These are phyloP conservation scores for Fusarium pseudograminearum DNA, from an alignment of 2,329 filamentous ascomycete species.

Conservation along the genomic window DNA sequence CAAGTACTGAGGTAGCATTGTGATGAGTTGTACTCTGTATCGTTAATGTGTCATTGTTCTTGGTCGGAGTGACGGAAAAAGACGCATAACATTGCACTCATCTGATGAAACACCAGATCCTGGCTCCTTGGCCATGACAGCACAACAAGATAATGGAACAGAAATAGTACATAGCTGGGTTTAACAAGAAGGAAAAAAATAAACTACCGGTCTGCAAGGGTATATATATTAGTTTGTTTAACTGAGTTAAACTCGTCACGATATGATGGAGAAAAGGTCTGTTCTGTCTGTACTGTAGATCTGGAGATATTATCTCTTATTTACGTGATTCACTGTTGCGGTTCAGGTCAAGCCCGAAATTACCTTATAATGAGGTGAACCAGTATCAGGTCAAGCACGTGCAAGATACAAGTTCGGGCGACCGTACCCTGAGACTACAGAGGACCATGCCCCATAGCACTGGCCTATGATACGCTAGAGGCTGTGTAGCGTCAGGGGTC, in stretches of 20 bases:
- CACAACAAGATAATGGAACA: constrained; percentile 25
- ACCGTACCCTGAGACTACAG: constrained; percentile 23
- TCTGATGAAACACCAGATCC: constrained; percentile 40
- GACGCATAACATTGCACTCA: constrained; percentile 35
- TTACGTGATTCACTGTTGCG: background rate
- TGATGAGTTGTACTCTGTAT: constrained; percentile 4
- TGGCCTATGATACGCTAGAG: constrained; percentile 11
- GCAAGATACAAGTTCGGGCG: constrained; percentile 15
- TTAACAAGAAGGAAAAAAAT: background rate
- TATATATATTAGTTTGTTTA: background rate
- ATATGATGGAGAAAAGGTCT: background rate
- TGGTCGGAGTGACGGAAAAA: constrained; percentile 5
- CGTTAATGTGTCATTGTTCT: background rate
- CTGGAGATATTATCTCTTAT: constrained; percentile 2
- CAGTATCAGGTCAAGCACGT: constrained; percentile 39
- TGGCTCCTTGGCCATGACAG: constrained; percentile 36
- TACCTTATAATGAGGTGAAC: constrained; percentile 9
- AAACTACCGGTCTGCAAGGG: constrained; percentile 36
- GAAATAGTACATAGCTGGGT: constrained; percentile 24
- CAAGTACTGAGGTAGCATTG: constrained; percentile 2
- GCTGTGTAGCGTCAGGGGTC: constrained; percentile 36
- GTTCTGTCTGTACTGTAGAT: constrained; percentile 13
- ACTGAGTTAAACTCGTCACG: constrained; percentile 17
- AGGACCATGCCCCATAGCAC: background rate
- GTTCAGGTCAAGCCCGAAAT: constrained; percentile 17